Evolutionary conservation across 2,329 filamentous ascomycete genomes (phyloP).

Genomic region (Hirsutella thompsonii): DNA sequence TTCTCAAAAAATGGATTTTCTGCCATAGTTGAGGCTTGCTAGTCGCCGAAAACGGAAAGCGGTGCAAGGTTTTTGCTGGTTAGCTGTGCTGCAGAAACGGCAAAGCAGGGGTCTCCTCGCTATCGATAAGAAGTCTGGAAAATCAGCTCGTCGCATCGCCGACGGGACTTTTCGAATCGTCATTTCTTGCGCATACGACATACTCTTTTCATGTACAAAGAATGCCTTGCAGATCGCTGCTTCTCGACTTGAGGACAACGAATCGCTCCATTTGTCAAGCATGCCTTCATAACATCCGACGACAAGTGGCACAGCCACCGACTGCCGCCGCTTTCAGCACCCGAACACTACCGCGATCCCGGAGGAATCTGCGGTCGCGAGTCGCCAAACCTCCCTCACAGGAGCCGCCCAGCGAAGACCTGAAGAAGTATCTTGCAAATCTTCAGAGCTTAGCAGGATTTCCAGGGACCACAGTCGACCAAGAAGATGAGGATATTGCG

Average conservation of each 20-base stretch:
- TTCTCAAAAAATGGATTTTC: constrained; percentile 23
- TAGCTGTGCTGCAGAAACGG: not conserved
- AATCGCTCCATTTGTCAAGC: constrained; percentile 24
- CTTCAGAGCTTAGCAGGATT: constrained; percentile 15
- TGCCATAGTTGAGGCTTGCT: constrained; percentile 11
- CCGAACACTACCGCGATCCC: constrained; percentile 10
- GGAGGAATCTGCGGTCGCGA: constrained; percentile 7
- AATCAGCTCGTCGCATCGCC: not conserved
- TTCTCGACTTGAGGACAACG: constrained; percentile 20
- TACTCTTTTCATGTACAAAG: constrained; percentile 6
- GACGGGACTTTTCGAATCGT: not conserved
- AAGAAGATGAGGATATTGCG: constrained; percentile 12
- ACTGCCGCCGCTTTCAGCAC: constrained; percentile 21
- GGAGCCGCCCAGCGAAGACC: constrained; percentile 14
- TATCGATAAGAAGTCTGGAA: constrained; percentile 18
- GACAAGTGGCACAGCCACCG: constrained; percentile 13
- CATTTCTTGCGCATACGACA: not conserved
- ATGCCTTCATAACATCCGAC: constrained; percentile 19
- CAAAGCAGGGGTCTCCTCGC: constrained; percentile 3
- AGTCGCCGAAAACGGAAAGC: constrained; percentile 12
- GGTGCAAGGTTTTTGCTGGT: constrained; percentile 9
- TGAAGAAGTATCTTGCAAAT: too few relatives aligned
- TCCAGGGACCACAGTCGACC: constrained; percentile 7
- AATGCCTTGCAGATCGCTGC: constrained; percentile 22
- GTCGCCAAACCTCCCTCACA: constrained; percentile 7